Percentiles rank a stretch among this genome's conserved stretches.
phyloP scores from a whole-genome alignment of 371 early-diverging fungal genomes.

The Syncephalastrum contaminatum region DNA sequence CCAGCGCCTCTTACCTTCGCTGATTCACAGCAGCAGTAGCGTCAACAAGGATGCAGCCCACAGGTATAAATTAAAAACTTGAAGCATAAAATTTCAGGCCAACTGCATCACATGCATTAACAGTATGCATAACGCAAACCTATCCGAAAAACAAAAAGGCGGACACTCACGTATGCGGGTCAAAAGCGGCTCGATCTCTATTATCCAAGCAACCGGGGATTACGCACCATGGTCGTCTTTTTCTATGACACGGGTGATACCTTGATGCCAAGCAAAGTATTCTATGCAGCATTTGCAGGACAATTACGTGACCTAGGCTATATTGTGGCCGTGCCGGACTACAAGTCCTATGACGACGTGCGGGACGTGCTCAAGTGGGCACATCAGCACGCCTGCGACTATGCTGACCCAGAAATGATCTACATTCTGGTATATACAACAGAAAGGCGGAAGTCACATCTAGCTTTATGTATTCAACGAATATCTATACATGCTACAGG shows the following conservation, averaged over 20 bases:
- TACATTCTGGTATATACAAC: slow-evolving; percentile 55
- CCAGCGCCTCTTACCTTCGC: too few relatives aligned
- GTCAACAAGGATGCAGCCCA: too few relatives aligned
- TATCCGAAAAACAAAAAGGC: too few relatives aligned
- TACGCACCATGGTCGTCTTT: slow-evolving; percentile 59
- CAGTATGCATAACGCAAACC: too few relatives aligned
- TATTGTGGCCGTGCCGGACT: slow-evolving; percentile 75
- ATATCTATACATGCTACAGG: slow-evolving; percentile 22
- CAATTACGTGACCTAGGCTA: slow-evolving; percentile 67
- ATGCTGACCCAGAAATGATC: slow-evolving; percentile 54
- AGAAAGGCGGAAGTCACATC: neutral
- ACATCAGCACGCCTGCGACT: slow-evolving; percentile 37
- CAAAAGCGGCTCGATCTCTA: slow-evolving; percentile 33
- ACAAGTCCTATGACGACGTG: slow-evolving; percentile 68
- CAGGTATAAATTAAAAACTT: too few relatives aligned
- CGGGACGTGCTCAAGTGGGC: slow-evolving; percentile 63
- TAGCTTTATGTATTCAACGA: neutral
- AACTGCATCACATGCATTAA: too few relatives aligned
- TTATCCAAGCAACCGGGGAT: slow-evolving; percentile 22
- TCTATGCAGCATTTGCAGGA: slow-evolving; percentile 65
- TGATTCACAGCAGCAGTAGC: too few relatives aligned
- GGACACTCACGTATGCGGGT: too few relatives aligned
- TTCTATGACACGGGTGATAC: slow-evolving; percentile 72
- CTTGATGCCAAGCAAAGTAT: slow-evolving; percentile 37
- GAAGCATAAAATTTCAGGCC: too few relatives aligned